Percentiles rank a stretch among this genome's conserved stretches.
phyloP scores from a whole-genome alignment of 345 rosid species.

The Tarenaya hassleriana region DNA sequence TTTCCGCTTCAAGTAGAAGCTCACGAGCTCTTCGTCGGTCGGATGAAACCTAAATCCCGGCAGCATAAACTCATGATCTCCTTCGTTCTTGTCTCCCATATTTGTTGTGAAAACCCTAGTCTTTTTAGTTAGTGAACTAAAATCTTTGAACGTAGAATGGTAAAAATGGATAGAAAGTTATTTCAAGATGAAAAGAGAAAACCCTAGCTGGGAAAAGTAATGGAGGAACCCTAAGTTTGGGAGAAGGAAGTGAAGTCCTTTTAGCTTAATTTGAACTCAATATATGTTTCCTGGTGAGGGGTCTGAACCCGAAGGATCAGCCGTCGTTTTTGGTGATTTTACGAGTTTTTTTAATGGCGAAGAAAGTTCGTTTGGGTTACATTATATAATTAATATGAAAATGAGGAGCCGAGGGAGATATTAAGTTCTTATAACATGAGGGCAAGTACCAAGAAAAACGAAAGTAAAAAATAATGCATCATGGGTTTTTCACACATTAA shows the following conservation, averaged over 20 bases:
- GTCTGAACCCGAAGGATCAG: slow-evolving; percentile 85
- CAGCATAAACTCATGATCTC: slow-evolving; percentile 64
- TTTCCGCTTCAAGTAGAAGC: slow-evolving; percentile 75
- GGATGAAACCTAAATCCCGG: slow-evolving; percentile 96
- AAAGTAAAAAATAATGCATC: slow-evolving; percentile 5
- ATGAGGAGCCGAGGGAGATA: slow-evolving; percentile 17
- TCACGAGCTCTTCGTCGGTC: slow-evolving; percentile 87
- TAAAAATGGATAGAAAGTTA: too few species aligned
- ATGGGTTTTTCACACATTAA: neutral
- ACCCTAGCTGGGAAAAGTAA: slow-evolving; percentile 12
- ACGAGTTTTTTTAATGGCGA: slow-evolving; percentile 32
- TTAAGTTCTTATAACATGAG: neutral
- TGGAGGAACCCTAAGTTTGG: slow-evolving; percentile 16
- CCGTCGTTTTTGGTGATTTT: slow-evolving; percentile 81
- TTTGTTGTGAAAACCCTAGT: slow-evolving; percentile 10
- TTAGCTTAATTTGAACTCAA: slow-evolving; percentile 43
- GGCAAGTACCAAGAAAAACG: slow-evolving; percentile 31
- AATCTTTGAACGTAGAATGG: neutral
- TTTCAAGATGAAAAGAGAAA: slow-evolving; percentile 9
- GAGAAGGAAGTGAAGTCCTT: slow-evolving; percentile 28
- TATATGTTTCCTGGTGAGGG: slow-evolving; percentile 73
- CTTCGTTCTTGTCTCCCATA: slow-evolving; percentile 49
- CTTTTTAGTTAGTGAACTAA: too few species aligned
- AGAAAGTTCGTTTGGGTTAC: slow-evolving; percentile 25
- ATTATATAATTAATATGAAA: slow-evolving; percentile 7